phyloP scores from a whole-genome alignment of 2,329 filamentous ascomycete species.

The Fusarium decemcellulare region DNA sequence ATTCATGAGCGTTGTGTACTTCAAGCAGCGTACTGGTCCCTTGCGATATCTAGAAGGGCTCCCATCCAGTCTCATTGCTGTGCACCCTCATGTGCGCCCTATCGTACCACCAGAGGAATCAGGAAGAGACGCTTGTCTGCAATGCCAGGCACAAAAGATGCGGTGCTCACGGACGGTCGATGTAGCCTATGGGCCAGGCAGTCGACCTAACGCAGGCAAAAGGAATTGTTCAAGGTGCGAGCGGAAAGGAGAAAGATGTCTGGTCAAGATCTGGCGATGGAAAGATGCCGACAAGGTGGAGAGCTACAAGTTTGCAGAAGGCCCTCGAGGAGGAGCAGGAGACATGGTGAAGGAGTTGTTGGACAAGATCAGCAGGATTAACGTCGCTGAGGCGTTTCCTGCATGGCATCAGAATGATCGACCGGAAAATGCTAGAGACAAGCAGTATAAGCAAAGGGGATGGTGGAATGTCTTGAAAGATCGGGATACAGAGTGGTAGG shows the following conservation, averaged over 20 bases:
- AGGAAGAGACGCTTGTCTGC: conserved; percentile 36
- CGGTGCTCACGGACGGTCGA: conserved; percentile 42
- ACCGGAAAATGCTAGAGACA: conserved; percentile 1
- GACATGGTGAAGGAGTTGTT: conserved; percentile 16
- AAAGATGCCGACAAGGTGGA: conserved; percentile 70
- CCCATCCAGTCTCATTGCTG: conserved; percentile 36
- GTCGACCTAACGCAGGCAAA: conserved; percentile 59
- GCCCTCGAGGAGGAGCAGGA: neutral
- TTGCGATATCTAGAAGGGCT: conserved; percentile 49
- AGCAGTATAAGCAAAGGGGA: conserved; percentile 8
- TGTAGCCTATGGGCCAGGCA: neutral
- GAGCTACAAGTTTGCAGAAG: conserved; percentile 13
- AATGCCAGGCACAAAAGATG: conserved; percentile 41
- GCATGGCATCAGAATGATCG: conserved; percentile 34
- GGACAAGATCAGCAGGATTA: neutral
- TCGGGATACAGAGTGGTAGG: conserved; percentile 8
- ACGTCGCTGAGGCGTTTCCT: conserved; percentile 16
- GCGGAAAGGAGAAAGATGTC: conserved; percentile 46
- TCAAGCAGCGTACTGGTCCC: conserved; percentile 17
- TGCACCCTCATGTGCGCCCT: conserved; percentile 35
- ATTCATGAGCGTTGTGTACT: conserved; percentile 12
- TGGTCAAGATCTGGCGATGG: conserved; percentile 52
- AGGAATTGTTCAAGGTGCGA: conserved; percentile 51
- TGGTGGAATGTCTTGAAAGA: conserved; percentile 36
- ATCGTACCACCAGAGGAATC: neutral